Conservation (phyloP, 371 early-diverging fungal genomes). For the Mucor plumbeus region DNA sequence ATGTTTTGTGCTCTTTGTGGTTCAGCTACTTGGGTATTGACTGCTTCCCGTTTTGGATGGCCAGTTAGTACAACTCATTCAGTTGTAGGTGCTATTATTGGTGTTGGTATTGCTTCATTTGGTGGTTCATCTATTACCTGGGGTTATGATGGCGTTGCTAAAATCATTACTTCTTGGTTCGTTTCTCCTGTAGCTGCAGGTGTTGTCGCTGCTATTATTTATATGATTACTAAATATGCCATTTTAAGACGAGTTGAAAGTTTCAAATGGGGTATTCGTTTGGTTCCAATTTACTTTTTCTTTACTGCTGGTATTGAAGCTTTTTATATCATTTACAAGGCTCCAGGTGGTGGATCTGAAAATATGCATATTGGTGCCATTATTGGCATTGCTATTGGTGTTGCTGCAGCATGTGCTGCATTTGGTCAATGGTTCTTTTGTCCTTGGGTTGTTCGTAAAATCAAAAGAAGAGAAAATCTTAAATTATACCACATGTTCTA, state of each 20-base stretch:
- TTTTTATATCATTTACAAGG: constrained; percentile 79
- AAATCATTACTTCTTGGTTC: constrained; percentile 82
- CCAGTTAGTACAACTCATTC: constrained; percentile 65
- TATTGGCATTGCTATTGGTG: constrained; percentile 57
- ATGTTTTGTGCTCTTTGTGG: constrained; percentile 84
- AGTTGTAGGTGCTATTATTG: constrained; percentile 83
- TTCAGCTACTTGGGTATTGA: constrained; percentile 77
- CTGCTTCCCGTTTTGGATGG: constrained; percentile 65
- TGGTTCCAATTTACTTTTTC: constrained; percentile 82
- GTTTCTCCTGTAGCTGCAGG: constrained; percentile 77
- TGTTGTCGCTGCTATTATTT: constrained; percentile 68
- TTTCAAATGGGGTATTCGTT: constrained; percentile 72
- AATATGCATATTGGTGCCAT: constrained; percentile 40
- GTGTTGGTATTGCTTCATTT: constrained; percentile 78
- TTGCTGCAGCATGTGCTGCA: constrained; percentile 27
- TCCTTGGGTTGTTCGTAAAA: constrained; percentile 66
- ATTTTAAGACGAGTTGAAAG: constrained; percentile 69
- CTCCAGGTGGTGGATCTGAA: constrained; percentile 49
- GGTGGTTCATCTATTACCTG: constrained; percentile 72
- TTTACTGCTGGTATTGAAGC: constrained; percentile 70
- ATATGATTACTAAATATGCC: constrained; percentile 64
- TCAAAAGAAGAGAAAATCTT: constrained; percentile 69
- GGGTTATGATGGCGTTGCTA: constrained; percentile 68
- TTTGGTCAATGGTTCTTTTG: constrained; percentile 68
- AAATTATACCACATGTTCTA: constrained; percentile 72